These are phyloP conservation scores for Phaeotremella fagi DNA, from an alignment of 768 basidiomycete species.

Conservation along the genomic window DNA sequence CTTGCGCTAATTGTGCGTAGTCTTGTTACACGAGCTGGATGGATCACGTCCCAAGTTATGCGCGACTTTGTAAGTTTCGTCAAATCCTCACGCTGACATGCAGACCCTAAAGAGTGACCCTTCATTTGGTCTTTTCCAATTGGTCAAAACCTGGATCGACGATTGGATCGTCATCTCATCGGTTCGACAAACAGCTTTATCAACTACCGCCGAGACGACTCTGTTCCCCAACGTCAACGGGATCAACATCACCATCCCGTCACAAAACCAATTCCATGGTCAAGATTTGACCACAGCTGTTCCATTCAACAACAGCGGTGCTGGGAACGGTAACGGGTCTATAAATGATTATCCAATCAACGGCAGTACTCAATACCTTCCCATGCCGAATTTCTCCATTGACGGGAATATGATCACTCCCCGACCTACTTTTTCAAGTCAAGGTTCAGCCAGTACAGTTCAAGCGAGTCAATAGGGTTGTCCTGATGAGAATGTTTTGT, in stretches of 20 bases:
- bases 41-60: conserved; percentile 37
- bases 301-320: background rate
- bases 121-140: conserved; percentile 35
- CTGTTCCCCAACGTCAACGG: background rate
- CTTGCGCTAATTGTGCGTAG: background rate
- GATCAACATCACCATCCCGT: conserved; percentile 10
- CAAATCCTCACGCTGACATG: conserved; percentile 1
- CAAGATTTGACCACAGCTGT: conserved; percentile 9
- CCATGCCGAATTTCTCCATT: conserved; percentile 1
- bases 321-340: background rate
- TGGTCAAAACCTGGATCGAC: conserved; percentile 44
- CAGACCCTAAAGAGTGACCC: conserved; percentile 31
- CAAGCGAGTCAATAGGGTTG: no score
- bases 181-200: conserved; percentile 22
- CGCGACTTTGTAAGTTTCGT: conserved; percentile 29
- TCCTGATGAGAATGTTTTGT: no score
- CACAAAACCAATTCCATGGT: background rate
- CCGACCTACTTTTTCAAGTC: no score
- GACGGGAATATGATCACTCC: conserved; percentile 8
- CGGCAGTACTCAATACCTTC: conserved; percentile 4
- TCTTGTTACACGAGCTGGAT: conserved; percentile 16
- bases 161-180: conserved; percentile 30
- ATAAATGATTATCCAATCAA: background rate
- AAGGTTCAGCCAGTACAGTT: no score
- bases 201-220: background rate